phyloP scores from a whole-genome alignment of 169 alveolate species.

The Perkinsus marinus region DNA sequence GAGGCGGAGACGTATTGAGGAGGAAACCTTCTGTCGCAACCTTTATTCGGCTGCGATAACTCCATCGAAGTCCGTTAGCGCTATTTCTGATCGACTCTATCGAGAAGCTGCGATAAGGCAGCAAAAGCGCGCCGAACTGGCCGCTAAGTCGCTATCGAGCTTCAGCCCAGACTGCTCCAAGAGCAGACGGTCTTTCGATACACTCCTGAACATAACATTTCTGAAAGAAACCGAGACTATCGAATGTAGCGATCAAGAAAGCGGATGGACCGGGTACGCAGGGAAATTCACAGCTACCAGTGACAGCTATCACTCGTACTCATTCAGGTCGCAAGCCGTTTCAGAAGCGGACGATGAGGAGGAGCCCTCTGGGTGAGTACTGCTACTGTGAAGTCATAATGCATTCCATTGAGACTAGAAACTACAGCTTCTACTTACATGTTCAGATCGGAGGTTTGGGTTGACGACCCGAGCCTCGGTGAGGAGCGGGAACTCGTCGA shows the following conservation, averaged over 20 bases:
- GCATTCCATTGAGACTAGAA: too few species aligned
- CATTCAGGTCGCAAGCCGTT: too few species aligned
- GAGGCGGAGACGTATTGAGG: not conserved
- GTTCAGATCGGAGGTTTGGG: not conserved
- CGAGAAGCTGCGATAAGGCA: not conserved
- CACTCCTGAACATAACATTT: not conserved
- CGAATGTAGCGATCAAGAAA: not conserved
- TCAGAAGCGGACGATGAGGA: too few species aligned
- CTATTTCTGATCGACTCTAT: not conserved
- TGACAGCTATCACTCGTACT: too few species aligned
- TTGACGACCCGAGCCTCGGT: not conserved
- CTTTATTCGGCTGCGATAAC: not conserved
- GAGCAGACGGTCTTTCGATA: not conserved
- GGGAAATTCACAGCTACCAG: too few species aligned
- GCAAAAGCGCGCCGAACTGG: not conserved
- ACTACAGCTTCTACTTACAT: too few species aligned
- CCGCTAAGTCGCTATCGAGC: not conserved
- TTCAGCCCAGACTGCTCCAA: not conserved
- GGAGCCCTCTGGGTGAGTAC: too few species aligned
- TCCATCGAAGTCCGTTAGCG: not conserved
- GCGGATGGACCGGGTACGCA: not conserved
- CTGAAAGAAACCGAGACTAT: not conserved
- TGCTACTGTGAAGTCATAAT: too few species aligned
- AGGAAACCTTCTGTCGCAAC: not conserved
- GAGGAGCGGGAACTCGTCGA: not conserved